Conservation (phyloP, 2,329 filamentous ascomycete species). For the Trichoderma polysporum region DNA sequence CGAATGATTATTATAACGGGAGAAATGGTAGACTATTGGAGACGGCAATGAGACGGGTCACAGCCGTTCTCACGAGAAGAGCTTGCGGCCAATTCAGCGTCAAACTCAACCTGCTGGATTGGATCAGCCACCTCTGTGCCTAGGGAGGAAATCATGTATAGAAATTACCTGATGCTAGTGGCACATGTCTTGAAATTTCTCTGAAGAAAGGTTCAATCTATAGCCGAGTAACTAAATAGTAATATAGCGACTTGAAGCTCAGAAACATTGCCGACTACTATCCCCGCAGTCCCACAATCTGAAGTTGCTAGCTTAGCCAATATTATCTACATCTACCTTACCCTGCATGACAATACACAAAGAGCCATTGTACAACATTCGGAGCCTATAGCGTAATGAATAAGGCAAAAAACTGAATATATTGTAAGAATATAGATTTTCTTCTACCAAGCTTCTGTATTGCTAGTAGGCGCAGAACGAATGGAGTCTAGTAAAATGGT, state of each 20-base stretch:
- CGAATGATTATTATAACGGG: conserved; percentile 35
- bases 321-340: neutral
- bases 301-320: neutral
- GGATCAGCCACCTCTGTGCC: neutral
- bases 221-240: neutral
- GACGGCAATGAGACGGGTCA: neutral
- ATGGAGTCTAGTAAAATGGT: too few species aligned
- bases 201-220: neutral
- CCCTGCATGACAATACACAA: neutral
- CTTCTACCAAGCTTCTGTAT: neutral
- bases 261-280: neutral
- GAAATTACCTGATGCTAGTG: neutral
- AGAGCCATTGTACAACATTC: neutral
- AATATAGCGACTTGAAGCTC: conserved; percentile 3
- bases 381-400: neutral
- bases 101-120: neutral
- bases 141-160: neutral
- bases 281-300: neutral
- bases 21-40: conserved; percentile 31
- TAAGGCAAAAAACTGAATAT: neutral
- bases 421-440: neutral
- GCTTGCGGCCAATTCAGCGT: neutral
- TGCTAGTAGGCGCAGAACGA: too few species aligned
- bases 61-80: neutral
- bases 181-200: neutral